Base-by-base conservation (phyloP, 192 early-diverging fungal genomes). In the Coemansia sp. region DNA sequence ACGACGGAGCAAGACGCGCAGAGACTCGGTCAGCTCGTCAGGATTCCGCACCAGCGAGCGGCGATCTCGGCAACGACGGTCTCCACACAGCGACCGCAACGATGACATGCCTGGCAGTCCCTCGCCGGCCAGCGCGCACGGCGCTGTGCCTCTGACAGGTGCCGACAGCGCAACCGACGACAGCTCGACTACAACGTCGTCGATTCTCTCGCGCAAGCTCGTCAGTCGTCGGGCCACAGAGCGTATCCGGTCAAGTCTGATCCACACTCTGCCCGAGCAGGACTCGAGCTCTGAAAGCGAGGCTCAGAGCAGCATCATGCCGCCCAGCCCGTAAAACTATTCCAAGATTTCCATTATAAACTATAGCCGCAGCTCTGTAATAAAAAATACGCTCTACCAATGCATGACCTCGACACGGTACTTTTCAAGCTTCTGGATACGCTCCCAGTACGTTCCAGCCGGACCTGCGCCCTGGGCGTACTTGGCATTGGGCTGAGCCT, bases 361-460 rank as follows among this genome's bases (percentile, higher is more conserved):
- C 32, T 32, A 32, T 32, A 32, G 32, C 32, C 32, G 32, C 32
- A 32, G 32, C 32, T 32, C 32, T 32, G 32, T 32, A 32, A 32
- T 32, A 32, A 32, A 58, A 58, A 32, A 10, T 48, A 12, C 2
- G 7, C 19, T 49, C 56, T 66, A 75, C 79, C 79, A 82, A 60
- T 82, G 72, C 66, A 82, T 75, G 39, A 75, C 73, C 25, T 82
- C 79, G 4, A 82, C 79, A 19, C 79, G 73, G 55, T 82, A 82
- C 59, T 68, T 70, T 52, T 82, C 79, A n/a, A 75, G 73, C 38
- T 75, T 82, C 50, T 82, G 79, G 12, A 75, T 64, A 8, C 69
- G 73, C 59, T 82, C 73, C 79, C 79, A 82, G 64, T 82, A 75
- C 23, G 66, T 71, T 19, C 79, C 79, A 1, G 66, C 57, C 4